Conservation (phyloP, 805 yeast genomes). For the Ogataea salicorniae region DNA sequence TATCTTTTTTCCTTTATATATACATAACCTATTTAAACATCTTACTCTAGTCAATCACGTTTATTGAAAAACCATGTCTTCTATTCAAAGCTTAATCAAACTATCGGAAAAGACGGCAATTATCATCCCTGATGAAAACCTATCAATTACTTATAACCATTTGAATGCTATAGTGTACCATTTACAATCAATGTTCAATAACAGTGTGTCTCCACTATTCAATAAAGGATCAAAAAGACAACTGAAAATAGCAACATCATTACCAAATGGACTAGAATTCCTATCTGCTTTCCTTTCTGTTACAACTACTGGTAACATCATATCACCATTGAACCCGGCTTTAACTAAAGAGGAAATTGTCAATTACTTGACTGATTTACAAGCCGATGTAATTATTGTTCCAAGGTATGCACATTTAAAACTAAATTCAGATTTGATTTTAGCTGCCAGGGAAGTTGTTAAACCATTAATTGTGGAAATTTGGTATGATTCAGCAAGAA, state of each 20-base stretch:
- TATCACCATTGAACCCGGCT: constrained; percentile 65
- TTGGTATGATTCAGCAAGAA: constrained; percentile 37
- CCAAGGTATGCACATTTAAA: constrained; percentile 43
- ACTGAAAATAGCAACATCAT: constrained; percentile 50
- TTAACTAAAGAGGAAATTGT: constrained; percentile 59
- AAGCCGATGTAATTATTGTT: constrained; percentile 53
- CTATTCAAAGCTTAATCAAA: constrained; percentile 10
- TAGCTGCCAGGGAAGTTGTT: constrained; percentile 30
- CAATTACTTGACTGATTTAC: constrained; percentile 57
- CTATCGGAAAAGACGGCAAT: constrained; percentile 38
- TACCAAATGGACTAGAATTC: constrained; percentile 59
- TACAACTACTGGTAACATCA: constrained; percentile 51
- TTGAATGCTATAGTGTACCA: constrained; percentile 41
- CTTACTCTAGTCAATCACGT: neutral
- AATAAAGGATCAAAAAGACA: constrained; percentile 29
- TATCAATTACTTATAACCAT: constrained; percentile 39
- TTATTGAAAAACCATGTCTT: constrained; percentile 1
- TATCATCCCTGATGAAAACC: constrained; percentile 40
- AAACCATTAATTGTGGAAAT: constrained; percentile 54
- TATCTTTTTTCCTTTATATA: neutral
- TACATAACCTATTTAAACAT: neutral
- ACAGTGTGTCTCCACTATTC: constrained; percentile 38
- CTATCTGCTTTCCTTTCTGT: constrained; percentile 51
- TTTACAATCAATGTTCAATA: constrained; percentile 42
- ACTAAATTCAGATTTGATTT: constrained; percentile 26